phyloP scores from a whole-genome alignment of 2,329 filamentous ascomycete genomes.

The Dothideomycetidae sp. region DNA sequence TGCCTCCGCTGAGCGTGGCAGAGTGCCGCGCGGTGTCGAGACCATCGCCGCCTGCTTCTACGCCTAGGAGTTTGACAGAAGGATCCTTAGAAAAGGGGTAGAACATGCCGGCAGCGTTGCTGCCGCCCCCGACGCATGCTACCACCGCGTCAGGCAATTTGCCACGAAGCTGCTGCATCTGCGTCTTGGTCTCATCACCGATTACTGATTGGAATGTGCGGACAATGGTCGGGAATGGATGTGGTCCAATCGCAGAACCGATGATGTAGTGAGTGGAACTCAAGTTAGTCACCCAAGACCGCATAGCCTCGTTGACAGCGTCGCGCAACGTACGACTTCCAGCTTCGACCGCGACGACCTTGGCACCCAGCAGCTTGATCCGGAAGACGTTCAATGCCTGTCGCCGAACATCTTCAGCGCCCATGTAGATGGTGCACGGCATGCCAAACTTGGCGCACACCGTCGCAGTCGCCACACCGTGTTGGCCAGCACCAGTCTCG shows the following conservation, averaged over 20 bases:
- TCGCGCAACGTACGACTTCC: constrained; percentile 53
- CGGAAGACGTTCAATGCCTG: constrained; percentile 97
- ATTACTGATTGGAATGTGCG: constrained; percentile 97
- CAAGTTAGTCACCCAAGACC: constrained; percentile 85
- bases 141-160: constrained; percentile 93
- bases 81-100: constrained; percentile 82
- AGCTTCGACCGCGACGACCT: constrained; percentile 83
- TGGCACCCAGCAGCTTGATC: constrained; percentile 88
- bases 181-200: constrained; percentile 81
- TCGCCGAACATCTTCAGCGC: constrained; percentile 87
- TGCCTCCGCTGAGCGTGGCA: constrained; percentile 73
- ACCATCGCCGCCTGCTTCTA: constrained; percentile 91
- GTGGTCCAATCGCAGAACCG: constrained; percentile 89
- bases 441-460: constrained; percentile 97
- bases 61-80: constrained; percentile 75
- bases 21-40: constrained; percentile 73
- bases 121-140: constrained; percentile 89
- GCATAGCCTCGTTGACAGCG: constrained; percentile 85
- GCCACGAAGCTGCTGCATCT: constrained; percentile 71
- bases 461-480: constrained; percentile 93
- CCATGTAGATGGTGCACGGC: constrained; percentile 98
- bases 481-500: constrained; percentile 92
- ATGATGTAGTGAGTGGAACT: constrained; percentile 97
- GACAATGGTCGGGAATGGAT: constrained; percentile 95
- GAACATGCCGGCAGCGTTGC: constrained; percentile 96